A percentile compares a stretch with the other conserved stretches of the same genome.
Evolutionary conservation across 805 yeast species (phyloP).

Genomic region (Kuraishia piskuri): DNA sequence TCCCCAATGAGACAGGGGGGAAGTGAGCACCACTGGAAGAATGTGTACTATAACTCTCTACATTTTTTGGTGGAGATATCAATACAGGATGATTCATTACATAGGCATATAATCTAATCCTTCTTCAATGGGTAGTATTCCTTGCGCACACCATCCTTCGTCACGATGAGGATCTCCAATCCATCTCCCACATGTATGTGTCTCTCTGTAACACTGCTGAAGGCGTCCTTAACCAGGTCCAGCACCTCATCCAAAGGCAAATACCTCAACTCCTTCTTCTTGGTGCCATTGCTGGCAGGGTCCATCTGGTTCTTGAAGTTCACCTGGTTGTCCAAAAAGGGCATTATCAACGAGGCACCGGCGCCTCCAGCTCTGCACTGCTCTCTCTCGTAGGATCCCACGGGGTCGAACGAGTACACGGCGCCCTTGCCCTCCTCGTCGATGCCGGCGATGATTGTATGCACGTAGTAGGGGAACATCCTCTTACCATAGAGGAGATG

Average conservation of each 20-base stretch:
- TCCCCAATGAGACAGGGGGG: conserved; percentile 22
- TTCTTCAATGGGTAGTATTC: conserved; percentile 83
- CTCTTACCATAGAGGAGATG: conserved; percentile 87
- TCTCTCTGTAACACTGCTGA: conserved; percentile 94
- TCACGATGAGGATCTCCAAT: conserved; percentile 80
- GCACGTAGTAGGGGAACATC: conserved; percentile 94
- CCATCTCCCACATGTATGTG: conserved; percentile 98
- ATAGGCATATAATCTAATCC: conserved; percentile 39
- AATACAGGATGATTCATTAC: no score
- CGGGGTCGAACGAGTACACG: conserved; percentile 94
- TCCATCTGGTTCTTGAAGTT: conserved; percentile 88
- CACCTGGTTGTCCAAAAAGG: conserved; percentile 95
- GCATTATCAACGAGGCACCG: conserved; percentile 93
- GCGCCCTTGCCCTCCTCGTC: conserved; percentile 91
- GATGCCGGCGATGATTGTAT: conserved; percentile 89
- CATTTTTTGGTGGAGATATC: no score
- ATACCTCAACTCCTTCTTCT: conserved; percentile 52
- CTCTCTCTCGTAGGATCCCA: conserved; percentile 95
- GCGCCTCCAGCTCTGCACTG: conserved; percentile 98
- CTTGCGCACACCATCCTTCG: conserved; percentile 84
- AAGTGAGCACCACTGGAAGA: not conserved
- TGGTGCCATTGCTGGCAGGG: conserved; percentile 66
- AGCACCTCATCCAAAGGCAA: conserved; percentile 79
- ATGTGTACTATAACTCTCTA: not conserved
- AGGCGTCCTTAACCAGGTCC: conserved; percentile 85